A percentile compares a stretch with the other conserved stretches of the same genome.
These are phyloP conservation scores for Jaminaea rosea DNA, from an alignment of 1,284 basidiomycete species.

Conservation along the genomic window DNA sequence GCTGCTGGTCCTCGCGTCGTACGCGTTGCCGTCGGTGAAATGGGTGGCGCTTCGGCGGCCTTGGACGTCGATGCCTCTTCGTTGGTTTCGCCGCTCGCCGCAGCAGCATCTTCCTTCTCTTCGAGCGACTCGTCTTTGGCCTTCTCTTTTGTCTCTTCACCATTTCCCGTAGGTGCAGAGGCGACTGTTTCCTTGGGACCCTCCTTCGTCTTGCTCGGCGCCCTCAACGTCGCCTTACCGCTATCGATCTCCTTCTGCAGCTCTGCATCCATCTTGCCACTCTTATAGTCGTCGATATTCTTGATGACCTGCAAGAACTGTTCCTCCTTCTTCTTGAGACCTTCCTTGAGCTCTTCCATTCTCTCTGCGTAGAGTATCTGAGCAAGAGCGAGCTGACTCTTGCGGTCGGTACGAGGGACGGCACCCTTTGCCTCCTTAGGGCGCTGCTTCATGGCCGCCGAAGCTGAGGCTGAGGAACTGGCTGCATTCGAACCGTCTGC, in stretches of 20 bases:
- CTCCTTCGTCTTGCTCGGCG: background rate
- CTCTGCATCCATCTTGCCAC: constrained; percentile 16
- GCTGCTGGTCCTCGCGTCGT: background rate
- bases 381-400: constrained; percentile 32
- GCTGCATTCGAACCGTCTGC: background rate
- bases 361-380: constrained; percentile 39
- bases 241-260: constrained; percentile 11
- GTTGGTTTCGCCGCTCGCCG: background rate
- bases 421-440: constrained; percentile 24
- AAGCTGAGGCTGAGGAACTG: background rate
- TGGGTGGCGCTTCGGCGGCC: no score
- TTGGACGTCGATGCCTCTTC: no score
- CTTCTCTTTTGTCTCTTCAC: background rate
- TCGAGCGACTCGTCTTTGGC: background rate
- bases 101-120: background rate
- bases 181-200: background rate
- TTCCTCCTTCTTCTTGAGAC: constrained; percentile 29
- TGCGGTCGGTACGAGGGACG: constrained; percentile 19
- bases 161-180: background rate
- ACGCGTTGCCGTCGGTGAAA: no score
- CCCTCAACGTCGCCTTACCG: background rate
- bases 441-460: constrained; percentile 4
- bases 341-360: constrained; percentile 29
- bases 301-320: constrained; percentile 19
- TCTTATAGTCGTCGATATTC: constrained; percentile 26